These are phyloP conservation scores for Apiotrichum akiyoshidainum DNA, from an alignment of 1,284 basidiomycete genomes.

Conservation along the genomic window DNA sequence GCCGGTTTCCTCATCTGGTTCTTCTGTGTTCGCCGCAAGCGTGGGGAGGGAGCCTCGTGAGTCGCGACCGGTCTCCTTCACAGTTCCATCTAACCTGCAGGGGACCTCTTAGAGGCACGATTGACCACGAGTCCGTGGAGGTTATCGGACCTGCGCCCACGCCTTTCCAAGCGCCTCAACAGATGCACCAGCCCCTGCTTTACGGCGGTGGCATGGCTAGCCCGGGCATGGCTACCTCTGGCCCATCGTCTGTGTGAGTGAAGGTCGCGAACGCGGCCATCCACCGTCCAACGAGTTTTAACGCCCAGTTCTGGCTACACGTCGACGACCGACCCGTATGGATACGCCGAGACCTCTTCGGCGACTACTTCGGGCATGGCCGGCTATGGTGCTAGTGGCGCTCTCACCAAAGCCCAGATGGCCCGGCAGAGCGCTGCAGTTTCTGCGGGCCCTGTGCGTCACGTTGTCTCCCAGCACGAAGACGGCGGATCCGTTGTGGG, in stretches of 20 bases:
- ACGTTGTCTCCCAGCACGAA: not conserved
- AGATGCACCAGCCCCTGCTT: not conserved
- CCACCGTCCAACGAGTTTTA: no score
- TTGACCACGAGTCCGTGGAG: not conserved
- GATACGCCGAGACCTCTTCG: not conserved
- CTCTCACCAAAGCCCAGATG: not conserved
- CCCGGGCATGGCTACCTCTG: not conserved
- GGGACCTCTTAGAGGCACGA: not conserved
- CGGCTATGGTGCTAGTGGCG: not conserved
- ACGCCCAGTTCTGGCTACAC: not conserved
- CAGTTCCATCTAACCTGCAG: not conserved
- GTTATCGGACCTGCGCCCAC: conserved; percentile 1
- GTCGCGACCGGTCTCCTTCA: not conserved
- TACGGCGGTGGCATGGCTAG: no score
- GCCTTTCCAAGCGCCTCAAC: not conserved
- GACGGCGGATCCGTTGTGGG: not conserved
- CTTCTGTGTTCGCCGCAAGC: conserved; percentile 12
- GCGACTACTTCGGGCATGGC: not conserved
- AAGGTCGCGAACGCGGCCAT: no score
- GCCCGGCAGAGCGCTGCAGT: conserved; percentile 1
- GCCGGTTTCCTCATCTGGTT: conserved; percentile 29
- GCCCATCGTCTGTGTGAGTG: not conserved
- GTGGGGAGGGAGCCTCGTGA: not conserved
- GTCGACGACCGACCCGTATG: not conserved
- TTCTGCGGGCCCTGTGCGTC: not conserved